Conservation (phyloP, 2,329 filamentous ascomycete species). For the Zasmidium cellare region DNA sequence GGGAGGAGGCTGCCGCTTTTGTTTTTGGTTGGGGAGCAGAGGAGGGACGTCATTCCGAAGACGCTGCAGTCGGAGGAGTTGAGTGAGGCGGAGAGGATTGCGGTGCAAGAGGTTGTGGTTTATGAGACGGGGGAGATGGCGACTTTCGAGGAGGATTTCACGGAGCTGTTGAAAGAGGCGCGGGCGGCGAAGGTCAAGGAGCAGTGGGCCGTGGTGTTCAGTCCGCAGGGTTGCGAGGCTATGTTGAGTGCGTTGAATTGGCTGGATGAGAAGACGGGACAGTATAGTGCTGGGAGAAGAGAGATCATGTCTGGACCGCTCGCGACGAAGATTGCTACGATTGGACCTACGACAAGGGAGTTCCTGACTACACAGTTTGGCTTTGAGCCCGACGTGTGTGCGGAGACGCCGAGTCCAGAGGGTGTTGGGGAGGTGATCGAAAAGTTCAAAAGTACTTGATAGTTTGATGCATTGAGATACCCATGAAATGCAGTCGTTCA, state of each 20-base stretch:
- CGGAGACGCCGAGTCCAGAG: slow-evolving; percentile 77
- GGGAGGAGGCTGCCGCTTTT: slow-evolving; percentile 63
- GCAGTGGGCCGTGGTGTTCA: slow-evolving; percentile 76
- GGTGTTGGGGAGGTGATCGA: slow-evolving; percentile 71
- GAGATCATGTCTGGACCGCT: slow-evolving; percentile 89
- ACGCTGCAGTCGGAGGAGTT: slow-evolving; percentile 65
- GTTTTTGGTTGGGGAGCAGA: slow-evolving; percentile 87
- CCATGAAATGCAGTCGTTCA: slow-evolving; percentile 1
- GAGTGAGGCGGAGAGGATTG: slow-evolving; percentile 54
- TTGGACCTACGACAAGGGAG: slow-evolving; percentile 87
- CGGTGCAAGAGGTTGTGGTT: slow-evolving; percentile 76
- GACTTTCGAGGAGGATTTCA: slow-evolving; percentile 71
- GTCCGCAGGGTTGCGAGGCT: slow-evolving; percentile 61
- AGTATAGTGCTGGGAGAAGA: slow-evolving; percentile 48
- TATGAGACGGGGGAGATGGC: slow-evolving; percentile 85
- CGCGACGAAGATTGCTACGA: slow-evolving; percentile 79
- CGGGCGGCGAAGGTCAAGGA: slow-evolving; percentile 33
- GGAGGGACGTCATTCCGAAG: slow-evolving; percentile 85
- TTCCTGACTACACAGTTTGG: slow-evolving; percentile 66
- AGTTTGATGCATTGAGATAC: slow-evolving; percentile 2
- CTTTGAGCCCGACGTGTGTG: slow-evolving; percentile 75
- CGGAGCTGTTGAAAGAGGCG: slow-evolving; percentile 43
- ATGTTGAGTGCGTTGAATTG: slow-evolving; percentile 57
- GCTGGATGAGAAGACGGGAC: slow-evolving; percentile 43
- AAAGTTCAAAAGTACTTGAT: slow-evolving; percentile 11